Conservation (phyloP, 805 yeast species). For the Saccharomycopsis fibuligera region DNA sequence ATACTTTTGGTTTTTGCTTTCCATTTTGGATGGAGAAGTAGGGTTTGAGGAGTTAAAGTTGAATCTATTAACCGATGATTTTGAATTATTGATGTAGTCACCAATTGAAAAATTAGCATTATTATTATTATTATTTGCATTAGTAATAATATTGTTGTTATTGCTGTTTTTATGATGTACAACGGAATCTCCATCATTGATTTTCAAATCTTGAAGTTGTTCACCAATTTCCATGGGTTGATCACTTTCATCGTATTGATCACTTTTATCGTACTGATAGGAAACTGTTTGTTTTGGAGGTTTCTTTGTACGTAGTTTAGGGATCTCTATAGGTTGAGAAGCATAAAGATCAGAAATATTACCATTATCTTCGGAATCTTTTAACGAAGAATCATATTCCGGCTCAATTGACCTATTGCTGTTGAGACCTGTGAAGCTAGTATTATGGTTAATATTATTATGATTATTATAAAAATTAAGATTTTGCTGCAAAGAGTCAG, state of each 20-base stretch:
- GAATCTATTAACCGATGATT: constrained; percentile 9
- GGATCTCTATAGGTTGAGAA: constrained; percentile 1
- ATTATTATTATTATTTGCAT: not conserved
- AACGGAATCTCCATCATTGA: constrained; percentile 1
- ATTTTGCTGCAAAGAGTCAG: constrained; percentile 18
- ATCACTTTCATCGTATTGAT: not conserved
- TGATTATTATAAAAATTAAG: constrained; percentile 2
- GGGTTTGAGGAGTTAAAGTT: not conserved
- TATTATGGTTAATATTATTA: not conserved
- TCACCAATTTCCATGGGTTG: not conserved
- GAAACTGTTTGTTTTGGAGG: not conserved
- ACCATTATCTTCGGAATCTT: constrained; percentile 4
- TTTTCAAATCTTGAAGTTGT: constrained; percentile 5
- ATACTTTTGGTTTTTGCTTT: constrained; percentile 3
- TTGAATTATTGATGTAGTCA: constrained; percentile 11
- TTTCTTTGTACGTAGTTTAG: constrained; percentile 2
- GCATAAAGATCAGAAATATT: constrained; percentile 8
- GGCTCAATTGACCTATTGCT: no score
- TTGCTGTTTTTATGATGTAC: not conserved
- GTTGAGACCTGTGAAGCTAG: not conserved
- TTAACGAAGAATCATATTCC: not conserved
- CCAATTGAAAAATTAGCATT: constrained; percentile 6
- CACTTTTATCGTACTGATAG: not conserved
- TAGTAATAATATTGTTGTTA: not conserved
- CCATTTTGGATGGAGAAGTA: constrained; percentile 9